Conservation (phyloP, 148 eudicot genomes). For the Spergularia marina region DNA sequence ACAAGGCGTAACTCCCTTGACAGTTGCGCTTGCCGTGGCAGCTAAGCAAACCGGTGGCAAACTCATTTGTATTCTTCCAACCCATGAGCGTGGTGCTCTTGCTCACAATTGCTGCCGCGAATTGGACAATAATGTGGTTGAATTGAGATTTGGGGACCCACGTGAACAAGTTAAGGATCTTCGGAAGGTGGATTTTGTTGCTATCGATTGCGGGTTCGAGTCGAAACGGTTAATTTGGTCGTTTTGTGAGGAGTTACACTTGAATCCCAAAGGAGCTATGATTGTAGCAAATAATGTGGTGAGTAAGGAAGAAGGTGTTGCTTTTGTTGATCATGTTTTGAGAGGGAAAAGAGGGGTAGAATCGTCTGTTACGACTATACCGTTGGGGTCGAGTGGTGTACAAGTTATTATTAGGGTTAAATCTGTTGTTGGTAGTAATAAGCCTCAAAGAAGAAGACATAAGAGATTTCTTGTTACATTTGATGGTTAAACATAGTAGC, state of each 20-base stretch:
- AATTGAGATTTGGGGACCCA: slow-evolving; percentile 28
- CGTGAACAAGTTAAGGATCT: slow-evolving; percentile 17
- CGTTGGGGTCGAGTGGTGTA: slow-evolving; percentile 18
- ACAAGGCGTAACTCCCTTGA: slow-evolving; percentile 21
- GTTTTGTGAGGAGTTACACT: slow-evolving; percentile 9
- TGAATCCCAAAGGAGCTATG: slow-evolving; percentile 23
- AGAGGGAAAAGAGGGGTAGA: slow-evolving; percentile 25
- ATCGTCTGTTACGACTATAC: slow-evolving; percentile 28
- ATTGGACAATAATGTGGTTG: neutral
- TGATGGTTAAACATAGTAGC: slow-evolving; percentile 5
- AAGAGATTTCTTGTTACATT: slow-evolving; percentile 34
- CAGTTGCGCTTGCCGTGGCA: slow-evolving; percentile 28
- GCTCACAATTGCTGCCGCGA: neutral
- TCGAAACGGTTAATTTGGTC: neutral
- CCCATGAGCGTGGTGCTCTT: neutral
- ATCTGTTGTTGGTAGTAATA: neutral
- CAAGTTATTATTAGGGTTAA: slow-evolving; percentile 27
- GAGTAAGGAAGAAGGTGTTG: slow-evolving; percentile 20
- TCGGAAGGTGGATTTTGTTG: slow-evolving; percentile 26
- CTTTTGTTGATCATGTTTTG: slow-evolving; percentile 24
- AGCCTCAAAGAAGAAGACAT: slow-evolving; percentile 17
- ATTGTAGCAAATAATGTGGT: slow-evolving; percentile 23
- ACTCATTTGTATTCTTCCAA: slow-evolving; percentile 26
- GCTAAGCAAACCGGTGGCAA: slow-evolving; percentile 29
- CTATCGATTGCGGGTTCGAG: slow-evolving; percentile 21